A percentile compares a stretch with the other conserved stretches of the same genome.
Conservation (phyloP, 2,329 filamentous ascomycete species). For the Neofusicoccum parvum region DNA sequence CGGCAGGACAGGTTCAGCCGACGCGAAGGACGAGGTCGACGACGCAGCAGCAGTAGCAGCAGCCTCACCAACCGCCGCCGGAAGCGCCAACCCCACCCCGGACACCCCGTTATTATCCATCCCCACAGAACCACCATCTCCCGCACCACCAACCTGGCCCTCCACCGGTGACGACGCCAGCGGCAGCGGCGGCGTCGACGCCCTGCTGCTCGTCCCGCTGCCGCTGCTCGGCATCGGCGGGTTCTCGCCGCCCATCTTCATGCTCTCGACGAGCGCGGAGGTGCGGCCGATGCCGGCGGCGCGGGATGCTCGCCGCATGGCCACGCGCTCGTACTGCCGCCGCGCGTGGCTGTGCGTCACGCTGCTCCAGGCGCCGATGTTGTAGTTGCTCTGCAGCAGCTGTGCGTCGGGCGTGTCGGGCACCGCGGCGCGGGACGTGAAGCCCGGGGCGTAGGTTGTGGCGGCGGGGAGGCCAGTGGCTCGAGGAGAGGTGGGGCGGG, state of each 20-base stretch:
- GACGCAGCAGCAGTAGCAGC: conserved; percentile 15
- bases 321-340: conserved; percentile 63
- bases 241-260: neutral
- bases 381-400: conserved; percentile 44
- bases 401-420: conserved; percentile 27
- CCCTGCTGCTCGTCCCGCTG: neutral
- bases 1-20: conserved; percentile 46
- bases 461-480: conserved; percentile 28
- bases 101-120: neutral
- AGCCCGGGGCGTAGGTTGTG: conserved; percentile 31
- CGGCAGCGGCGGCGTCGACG: neutral
- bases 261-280: conserved; percentile 5
- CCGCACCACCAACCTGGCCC: neutral
- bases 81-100: too few species aligned
- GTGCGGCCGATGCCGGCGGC: conserved; percentile 1
- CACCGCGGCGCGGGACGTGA: conserved; percentile 25
- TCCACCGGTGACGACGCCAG: neutral
- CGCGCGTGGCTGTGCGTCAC: conserved; percentile 57
- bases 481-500: neutral
- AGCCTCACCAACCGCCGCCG: neutral
- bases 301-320: conserved; percentile 53
- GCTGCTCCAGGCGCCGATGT: conserved; percentile 62
- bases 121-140: neutral
- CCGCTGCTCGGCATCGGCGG: neutral
- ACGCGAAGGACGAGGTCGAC: neutral